Base-by-base conservation (phyloP, 768 basidiomycete species). In the Lenzites betulinus region DNA sequence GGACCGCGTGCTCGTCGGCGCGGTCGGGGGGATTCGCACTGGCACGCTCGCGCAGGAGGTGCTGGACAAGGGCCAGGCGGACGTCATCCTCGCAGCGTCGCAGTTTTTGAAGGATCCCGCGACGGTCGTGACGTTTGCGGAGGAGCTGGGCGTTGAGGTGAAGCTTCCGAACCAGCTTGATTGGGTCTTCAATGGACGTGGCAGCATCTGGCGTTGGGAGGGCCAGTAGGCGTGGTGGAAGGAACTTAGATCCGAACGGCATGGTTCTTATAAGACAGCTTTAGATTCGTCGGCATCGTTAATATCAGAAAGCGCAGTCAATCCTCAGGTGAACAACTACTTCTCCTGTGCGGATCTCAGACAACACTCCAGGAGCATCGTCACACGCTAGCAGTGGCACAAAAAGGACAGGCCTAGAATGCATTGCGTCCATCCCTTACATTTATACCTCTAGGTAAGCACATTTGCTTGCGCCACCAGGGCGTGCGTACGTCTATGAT, bases 21-120 rank as follows among this genome's bases (percentile, higher is more conserved):
- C 79, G 23, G 83, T 83, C 20, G 89, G 89, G 1, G 75, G 80
- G 8, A 85, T 90, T 64, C 82, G 77, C 0, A 75, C 75, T 13
- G 82, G 83, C 2, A 70, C 74, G 23, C 74, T 84, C 35, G 86
- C 88, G 1, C 81, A 88, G 68, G 75, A 76, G 16, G 76, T 88
- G n/a, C 69, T 91, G 6, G 78, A 86, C 50, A 70, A 78, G 6
- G 85, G 78, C 7, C 71, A 81, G 54, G 83, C 85, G 2, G 89
- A 91, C 67, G 80, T 82, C 5, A 73, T 65, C n/a, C 58, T 68
- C 25, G 58, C 61, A 13, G 66, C 56, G 20, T 46, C 57, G 43
- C 74, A 77, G 55, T 86, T 87, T 75, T 78, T 81, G 71, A 81
- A 80, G 72, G 81, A 87, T 58, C 86, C 85, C 0, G 79, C 77